These are phyloP conservation scores for Pythium aristosporum DNA, from an alignment of 352 stramenopile species.

Conservation along the genomic window DNA sequence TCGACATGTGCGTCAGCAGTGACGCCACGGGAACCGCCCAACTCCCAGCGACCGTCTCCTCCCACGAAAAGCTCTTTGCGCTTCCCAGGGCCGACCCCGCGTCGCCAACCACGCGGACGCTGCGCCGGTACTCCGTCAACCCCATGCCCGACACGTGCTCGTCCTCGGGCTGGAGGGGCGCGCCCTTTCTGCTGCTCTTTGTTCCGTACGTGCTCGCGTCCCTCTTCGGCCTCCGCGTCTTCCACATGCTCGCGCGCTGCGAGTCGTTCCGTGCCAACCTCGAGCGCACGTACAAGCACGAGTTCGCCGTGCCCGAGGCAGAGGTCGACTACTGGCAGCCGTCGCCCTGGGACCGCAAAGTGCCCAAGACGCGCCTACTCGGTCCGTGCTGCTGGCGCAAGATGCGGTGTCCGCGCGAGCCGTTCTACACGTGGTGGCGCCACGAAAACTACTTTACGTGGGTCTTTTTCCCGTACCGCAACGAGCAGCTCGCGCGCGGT, in stretches of 20 bases:
- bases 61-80: slow-evolving; percentile 45
- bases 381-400: slow-evolving; percentile 70
- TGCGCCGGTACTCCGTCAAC: slow-evolving; percentile 46
- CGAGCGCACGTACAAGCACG: slow-evolving; percentile 55
- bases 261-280: slow-evolving; percentile 63
- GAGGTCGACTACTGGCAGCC: slow-evolving; percentile 78
- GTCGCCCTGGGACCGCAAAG: slow-evolving; percentile 66
- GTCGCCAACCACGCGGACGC: neutral
- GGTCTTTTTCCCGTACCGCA: slow-evolving; percentile 71
- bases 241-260: slow-evolving; percentile 58
- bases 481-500: slow-evolving; percentile 53
- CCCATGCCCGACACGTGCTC: slow-evolving; percentile 58
- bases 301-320: slow-evolving; percentile 52
- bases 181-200: slow-evolving; percentile 55
- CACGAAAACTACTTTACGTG: slow-evolving; percentile 82
- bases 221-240: slow-evolving; percentile 54
- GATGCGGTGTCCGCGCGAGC: slow-evolving; percentile 54
- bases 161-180: slow-evolving; percentile 45
- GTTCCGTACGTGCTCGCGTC: slow-evolving; percentile 52
- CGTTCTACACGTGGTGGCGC: slow-evolving; percentile 75
- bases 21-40: slow-evolving; percentile 40
- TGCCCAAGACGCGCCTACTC: slow-evolving; percentile 59
- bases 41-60: slow-evolving; percentile 42
- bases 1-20: neutral
- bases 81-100: slow-evolving; percentile 26